These are phyloP conservation scores for Erysimum pusillum DNA, from an alignment of 441 rosid genomes.

Conservation along the genomic window DNA sequence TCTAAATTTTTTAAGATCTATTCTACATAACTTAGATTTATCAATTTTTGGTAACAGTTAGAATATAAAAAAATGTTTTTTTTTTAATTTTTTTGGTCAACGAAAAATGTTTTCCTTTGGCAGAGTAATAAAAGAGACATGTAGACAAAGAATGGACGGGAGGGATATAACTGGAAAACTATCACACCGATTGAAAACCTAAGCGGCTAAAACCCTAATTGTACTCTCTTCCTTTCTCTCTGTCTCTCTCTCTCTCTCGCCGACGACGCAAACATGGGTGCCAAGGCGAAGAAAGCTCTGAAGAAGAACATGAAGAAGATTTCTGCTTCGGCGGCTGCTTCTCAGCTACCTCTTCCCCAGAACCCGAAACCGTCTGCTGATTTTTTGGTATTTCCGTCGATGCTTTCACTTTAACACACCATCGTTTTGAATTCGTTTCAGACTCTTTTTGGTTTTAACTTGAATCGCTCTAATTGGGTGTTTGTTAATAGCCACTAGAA, in stretches of 20 bases:
- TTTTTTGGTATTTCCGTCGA: conserved; percentile 66
- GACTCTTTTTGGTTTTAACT: neutral
- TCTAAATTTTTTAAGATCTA: too few species aligned
- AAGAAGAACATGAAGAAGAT: conserved; percentile 68
- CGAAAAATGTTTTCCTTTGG: neutral
- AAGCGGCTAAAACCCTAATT: conserved; percentile 40
- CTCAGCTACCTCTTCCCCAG: conserved; percentile 45
- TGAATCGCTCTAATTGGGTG: neutral
- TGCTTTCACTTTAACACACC: neutral
- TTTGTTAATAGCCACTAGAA: conserved; percentile 71
- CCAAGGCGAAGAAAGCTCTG: conserved; percentile 74
- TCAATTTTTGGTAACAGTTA: too few species aligned
- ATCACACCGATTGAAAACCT: neutral
- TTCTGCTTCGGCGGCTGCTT: conserved; percentile 35
- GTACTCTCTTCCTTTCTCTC: neutral
- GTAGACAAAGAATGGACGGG: neutral
- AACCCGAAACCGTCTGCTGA: conserved; percentile 58
- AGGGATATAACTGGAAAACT: conserved; percentile 21
- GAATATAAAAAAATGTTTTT: too few species aligned
- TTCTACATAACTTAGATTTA: too few species aligned
- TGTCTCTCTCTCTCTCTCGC: conserved; percentile 11
- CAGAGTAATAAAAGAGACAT: neutral
- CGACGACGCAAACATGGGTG: conserved; percentile 60
- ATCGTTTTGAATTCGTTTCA: neutral
- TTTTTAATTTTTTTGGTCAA: too few species aligned